These are phyloP conservation scores for Cyphellophora europaea DNA, from an alignment of 2,329 filamentous ascomycete genomes.

Conservation along the genomic window DNA sequence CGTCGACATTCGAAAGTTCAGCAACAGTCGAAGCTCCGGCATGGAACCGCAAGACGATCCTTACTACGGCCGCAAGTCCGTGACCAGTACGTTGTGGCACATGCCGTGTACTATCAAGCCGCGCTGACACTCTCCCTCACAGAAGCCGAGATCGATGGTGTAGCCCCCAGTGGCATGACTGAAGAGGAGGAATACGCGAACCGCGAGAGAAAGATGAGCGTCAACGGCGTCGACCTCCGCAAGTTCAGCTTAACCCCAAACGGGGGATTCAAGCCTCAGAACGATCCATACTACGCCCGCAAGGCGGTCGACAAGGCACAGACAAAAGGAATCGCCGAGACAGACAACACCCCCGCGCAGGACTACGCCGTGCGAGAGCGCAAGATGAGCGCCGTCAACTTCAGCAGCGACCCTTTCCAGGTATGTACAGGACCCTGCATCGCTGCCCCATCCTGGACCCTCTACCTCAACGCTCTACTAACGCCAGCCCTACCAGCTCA, in stretches of 20 bases:
- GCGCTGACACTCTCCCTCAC: conserved; percentile 4
- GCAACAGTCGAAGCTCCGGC: conserved; percentile 12
- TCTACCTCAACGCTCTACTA: background rate
- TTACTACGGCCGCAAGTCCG: conserved; percentile 15
- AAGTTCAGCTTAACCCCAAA: conserved; percentile 15
- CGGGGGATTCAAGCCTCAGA: conserved; percentile 10
- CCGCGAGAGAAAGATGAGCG: conserved; percentile 17
- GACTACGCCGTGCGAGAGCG: conserved; percentile 16
- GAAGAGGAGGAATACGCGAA: conserved; percentile 17
- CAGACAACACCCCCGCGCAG: conserved; percentile 13
- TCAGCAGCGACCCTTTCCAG: conserved; percentile 16
- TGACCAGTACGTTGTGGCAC: conserved; percentile 12
- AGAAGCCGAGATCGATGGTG: conserved; percentile 13
- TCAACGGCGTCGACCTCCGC: conserved; percentile 15
- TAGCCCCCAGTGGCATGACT: conserved; percentile 15
- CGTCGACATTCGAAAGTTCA: conserved; percentile 16
- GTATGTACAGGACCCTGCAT: background rate
- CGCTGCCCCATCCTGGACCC: background rate
- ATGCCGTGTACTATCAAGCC: background rate
- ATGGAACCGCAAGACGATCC: conserved; percentile 15
- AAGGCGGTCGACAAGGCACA: conserved; percentile 8
- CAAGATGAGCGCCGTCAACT: conserved; percentile 15
- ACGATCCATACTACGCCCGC: conserved; percentile 17
- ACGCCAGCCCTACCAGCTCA: too few relatives aligned
- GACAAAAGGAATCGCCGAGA: conserved; percentile 11